A percentile compares a stretch with the other conserved stretches of the same genome.
Conservation (phyloP, 2,329 filamentous ascomycete genomes). For the Pseudogymnoascus sp. region DNA sequence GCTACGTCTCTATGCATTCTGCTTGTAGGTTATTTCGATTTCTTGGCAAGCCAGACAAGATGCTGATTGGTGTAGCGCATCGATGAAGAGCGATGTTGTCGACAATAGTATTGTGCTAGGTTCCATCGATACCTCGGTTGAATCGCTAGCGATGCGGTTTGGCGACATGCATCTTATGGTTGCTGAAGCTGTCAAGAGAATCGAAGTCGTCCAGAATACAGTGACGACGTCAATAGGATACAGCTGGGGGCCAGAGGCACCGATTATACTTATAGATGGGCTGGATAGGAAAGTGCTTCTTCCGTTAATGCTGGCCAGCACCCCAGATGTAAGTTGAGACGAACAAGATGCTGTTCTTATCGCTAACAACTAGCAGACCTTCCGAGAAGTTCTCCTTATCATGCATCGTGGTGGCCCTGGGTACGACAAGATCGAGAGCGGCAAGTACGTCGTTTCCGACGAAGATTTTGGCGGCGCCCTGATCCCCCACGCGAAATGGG, state of each 20-base stretch:
- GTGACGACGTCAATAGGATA: not conserved
- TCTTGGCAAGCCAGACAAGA: not conserved
- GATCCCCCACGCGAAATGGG: not conserved
- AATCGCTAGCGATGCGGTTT: conserved; percentile 1
- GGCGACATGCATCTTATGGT: conserved; percentile 7
- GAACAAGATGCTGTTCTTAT: not conserved
- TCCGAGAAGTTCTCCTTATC: not conserved
- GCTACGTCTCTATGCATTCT: conserved; percentile 1
- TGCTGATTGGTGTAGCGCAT: not conserved
- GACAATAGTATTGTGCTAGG: not conserved
- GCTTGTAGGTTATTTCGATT: not conserved
- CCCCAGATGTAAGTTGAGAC: not conserved
- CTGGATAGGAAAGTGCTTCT: not conserved
- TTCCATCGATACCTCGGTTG: not conserved
- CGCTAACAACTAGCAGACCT: not conserved
- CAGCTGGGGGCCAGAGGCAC: not conserved
- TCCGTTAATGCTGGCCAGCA: not conserved
- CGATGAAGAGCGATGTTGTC: not conserved
- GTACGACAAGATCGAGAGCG: conserved; percentile 4
- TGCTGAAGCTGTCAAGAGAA: not conserved
- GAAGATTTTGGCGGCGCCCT: not conserved
- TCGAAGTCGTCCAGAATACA: not conserved
- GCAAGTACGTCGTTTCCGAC: not conserved
- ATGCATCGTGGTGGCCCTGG: conserved; percentile 2
- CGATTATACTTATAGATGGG: conserved; percentile 1